Base-by-base conservation (phyloP, 1,284 basidiomycete genomes). In the Heliocybe sulcata region DNA sequence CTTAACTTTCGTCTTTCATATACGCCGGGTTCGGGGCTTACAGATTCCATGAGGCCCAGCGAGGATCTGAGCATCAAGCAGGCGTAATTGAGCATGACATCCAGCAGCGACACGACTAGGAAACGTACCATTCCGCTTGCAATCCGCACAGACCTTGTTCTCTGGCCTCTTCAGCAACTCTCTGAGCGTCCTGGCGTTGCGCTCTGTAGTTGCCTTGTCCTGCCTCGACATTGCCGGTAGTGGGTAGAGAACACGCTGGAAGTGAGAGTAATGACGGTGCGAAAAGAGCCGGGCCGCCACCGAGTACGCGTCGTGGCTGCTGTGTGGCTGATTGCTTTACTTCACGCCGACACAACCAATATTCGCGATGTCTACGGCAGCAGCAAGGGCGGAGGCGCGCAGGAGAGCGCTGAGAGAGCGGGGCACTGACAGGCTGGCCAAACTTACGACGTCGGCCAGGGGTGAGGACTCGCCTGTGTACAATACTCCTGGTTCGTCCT, bases 31-130 rank as follows among this genome's bases (percentile, higher is more conserved):
- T 23, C 16, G 55, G 58, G 54, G 67, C 85, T 64, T 68, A 94
- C 85, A 98, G 71, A 69, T 98, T 99, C 92, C 95, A 98, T 1
- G 94, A 95, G 20, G 96, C 96, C 96, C 96, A 99, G 66, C 96
- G 80, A 35, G 96, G 92, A 76, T 98, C 96, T 96, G 63, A 8
- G 38, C 8, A 42, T 20, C 38, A 20, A 31, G 35, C 27, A 48
- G 53, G 51, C 55, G 53, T 55, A 53, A 53, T 29, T 54, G 47
- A 20, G 47, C 20, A 29, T 49, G 20, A 6, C 8, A 4, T 45
- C 8, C 16, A 42, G 6, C 8, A 6, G 19, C 38, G n/a, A n/a
- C 8, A n/a, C 8, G 12, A 31, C 51, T 59, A 20, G 45, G 47
- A 48, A 55, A 64, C 81, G 53, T 60, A 90, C 93, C 94, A 70